phyloP scores from a whole-genome alignment of 345 rosid species.

The Gossypium anomalum region DNA sequence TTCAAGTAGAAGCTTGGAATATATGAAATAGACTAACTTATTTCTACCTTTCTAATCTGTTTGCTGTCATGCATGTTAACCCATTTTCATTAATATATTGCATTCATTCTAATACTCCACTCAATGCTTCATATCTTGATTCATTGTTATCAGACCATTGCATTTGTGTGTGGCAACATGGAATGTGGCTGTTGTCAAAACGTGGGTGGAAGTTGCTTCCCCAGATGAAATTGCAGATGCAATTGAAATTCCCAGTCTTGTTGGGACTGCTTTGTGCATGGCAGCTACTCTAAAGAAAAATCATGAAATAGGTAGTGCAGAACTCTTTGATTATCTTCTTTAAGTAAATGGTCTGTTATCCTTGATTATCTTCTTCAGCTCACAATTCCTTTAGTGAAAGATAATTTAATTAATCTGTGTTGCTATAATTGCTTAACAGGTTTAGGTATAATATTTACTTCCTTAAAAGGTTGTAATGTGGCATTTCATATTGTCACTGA shows the following conservation, averaged over 20 bases:
- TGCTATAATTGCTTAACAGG: neutral
- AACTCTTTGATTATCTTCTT: constrained; percentile 10
- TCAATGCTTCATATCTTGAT: constrained; percentile 12
- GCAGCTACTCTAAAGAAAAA: constrained; percentile 84
- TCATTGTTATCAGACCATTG: constrained; percentile 59
- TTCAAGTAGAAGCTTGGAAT: neutral
- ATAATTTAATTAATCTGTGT: neutral
- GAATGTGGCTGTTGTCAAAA: constrained; percentile 85
- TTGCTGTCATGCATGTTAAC: neutral
- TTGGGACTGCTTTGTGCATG: constrained; percentile 90
- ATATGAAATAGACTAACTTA: neutral
- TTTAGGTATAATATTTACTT: neutral
- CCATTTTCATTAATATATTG: too few relatives aligned
- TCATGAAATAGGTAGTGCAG: constrained; percentile 76
- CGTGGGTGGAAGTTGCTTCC: constrained; percentile 84
- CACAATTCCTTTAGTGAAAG: neutral
- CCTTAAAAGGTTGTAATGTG: constrained; percentile 2
- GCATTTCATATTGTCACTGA: neutral
- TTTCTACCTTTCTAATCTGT: neutral
- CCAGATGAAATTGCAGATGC: constrained; percentile 61
- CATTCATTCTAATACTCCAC: neutral
- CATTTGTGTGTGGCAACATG: constrained; percentile 82
- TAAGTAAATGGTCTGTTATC: neutral
- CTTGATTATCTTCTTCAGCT: neutral
- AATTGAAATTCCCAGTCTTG: constrained; percentile 69